Evolutionary conservation across 495 filamentous ascomycete species (phyloP).

Genomic region (Hamigera avellanea): DNA sequence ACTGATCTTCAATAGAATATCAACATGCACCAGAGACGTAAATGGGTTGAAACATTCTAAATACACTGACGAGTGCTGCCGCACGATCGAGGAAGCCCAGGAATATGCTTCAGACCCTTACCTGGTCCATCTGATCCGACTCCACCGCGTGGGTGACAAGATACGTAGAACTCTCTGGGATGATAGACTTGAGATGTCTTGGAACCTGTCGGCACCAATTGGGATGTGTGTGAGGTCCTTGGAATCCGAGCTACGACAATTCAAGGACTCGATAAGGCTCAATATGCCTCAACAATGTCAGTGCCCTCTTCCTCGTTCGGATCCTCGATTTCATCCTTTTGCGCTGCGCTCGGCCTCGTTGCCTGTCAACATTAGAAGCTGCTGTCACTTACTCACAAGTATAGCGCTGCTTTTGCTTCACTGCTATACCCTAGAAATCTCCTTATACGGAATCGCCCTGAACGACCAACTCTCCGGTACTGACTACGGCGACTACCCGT

Average conservation of each 20-base stretch:
- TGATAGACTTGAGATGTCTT: slow-evolving; percentile 2
- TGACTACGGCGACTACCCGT: slow-evolving; percentile 4
- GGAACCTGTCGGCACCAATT: slow-evolving; percentile 5
- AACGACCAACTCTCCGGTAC: slow-evolving; percentile 6
- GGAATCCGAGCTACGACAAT: slow-evolving; percentile 6
- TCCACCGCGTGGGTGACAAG: slow-evolving; percentile 12
- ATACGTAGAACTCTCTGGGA: slow-evolving; percentile 4
- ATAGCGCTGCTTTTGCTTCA: slow-evolving; percentile 9
- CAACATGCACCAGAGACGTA: slow-evolving; percentile 18
- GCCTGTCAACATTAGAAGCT: too few relatives aligned
- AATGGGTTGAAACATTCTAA: slow-evolving; percentile 17
- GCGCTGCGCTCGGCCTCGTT: too few relatives aligned
- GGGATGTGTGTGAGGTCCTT: slow-evolving; percentile 11
- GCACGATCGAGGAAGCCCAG: slow-evolving; percentile 5
- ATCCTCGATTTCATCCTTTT: too few relatives aligned
- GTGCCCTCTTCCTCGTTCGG: slow-evolving; percentile 3
- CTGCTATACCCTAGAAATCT: slow-evolving; percentile 13
- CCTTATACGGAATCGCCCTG: slow-evolving; percentile 13
- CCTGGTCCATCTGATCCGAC: slow-evolving; percentile 16
- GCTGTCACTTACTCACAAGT: too few relatives aligned
- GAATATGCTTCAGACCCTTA: slow-evolving; percentile 11
- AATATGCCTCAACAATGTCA: slow-evolving; percentile 10
- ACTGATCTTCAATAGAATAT: slow-evolving; percentile 10
- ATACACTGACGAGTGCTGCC: slow-evolving; percentile 17
- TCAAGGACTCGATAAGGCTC: slow-evolving; percentile 6